Evolutionary conservation across 2,329 filamentous ascomycete genomes (phyloP).

Genomic region (Leptographium radiaticola): DNA sequence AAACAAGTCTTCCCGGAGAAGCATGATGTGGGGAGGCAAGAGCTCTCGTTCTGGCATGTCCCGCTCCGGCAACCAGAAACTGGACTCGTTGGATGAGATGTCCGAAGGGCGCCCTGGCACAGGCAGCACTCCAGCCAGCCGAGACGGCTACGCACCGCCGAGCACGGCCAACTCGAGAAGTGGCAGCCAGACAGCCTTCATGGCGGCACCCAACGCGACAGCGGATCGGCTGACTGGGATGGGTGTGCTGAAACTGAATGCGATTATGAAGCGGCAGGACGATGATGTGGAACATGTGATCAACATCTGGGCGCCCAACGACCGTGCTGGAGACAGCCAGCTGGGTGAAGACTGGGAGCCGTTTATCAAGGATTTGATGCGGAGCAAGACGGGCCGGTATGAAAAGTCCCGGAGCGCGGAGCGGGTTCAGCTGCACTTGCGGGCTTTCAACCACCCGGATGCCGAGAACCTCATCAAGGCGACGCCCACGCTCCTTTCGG

Average conservation of each 20-base stretch:
- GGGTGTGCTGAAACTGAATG: conserved; percentile 64
- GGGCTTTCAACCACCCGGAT: conserved; percentile 64
- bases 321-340: conserved; percentile 40
- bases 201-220: conserved; percentile 22
- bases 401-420: conserved; percentile 61
- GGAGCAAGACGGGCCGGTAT: conserved; percentile 60
- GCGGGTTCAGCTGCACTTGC: conserved; percentile 65
- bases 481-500: conserved; percentile 77
- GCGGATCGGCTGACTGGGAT: conserved; percentile 62
- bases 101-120: conserved; percentile 26
- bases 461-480: conserved; percentile 70
- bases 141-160: conserved; percentile 33
- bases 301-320: conserved; percentile 59
- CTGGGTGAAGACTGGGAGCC: conserved; percentile 58
- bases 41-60: conserved; percentile 40
- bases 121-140: conserved; percentile 24
- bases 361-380: conserved; percentile 59
- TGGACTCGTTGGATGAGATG: conserved; percentile 45
- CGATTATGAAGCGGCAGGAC: conserved; percentile 56
- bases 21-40: conserved; percentile 58
- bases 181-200: conserved; percentile 6
- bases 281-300: conserved; percentile 65
- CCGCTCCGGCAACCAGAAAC: conserved; percentile 30
- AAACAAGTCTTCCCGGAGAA: conserved; percentile 45
- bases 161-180: conserved; percentile 41